Conservation (phyloP, 2,329 filamentous ascomycete genomes). For the Penicillium olsonii region DNA sequence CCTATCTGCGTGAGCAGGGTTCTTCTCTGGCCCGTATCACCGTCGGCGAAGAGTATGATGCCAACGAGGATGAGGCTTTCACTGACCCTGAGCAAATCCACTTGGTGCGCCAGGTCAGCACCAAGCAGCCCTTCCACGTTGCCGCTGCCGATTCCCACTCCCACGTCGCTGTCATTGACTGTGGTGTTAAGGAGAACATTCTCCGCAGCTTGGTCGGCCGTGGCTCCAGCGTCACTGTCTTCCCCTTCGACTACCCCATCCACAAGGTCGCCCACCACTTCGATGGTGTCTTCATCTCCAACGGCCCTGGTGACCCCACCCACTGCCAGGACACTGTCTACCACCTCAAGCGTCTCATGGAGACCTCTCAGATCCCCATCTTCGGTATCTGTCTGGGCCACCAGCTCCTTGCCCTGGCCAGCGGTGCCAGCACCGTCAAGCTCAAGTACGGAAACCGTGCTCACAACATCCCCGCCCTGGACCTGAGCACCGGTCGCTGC, state of each 20-base stretch:
- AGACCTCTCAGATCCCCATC: slow-evolving; percentile 84
- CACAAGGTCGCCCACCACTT: slow-evolving; percentile 98
- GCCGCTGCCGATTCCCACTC: slow-evolving; percentile 78
- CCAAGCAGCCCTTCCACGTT: slow-evolving; percentile 96
- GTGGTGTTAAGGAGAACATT: slow-evolving; percentile 99
- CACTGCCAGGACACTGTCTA: slow-evolving; percentile 94
- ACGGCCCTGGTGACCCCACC: slow-evolving; percentile 95
- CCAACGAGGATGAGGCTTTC: slow-evolving; percentile 95
- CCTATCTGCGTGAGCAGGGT: slow-evolving; percentile 91
- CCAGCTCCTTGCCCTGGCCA: slow-evolving; percentile 87
- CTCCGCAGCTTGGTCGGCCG: slow-evolving; percentile 89
- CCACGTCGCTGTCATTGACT: slow-evolving; percentile 94
- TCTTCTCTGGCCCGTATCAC: slow-evolving; percentile 94
- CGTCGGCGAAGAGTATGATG: slow-evolving; percentile 96
- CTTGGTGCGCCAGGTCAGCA: slow-evolving; percentile 92
- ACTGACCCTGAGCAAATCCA: slow-evolving; percentile 96
- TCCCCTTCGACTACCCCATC: slow-evolving; percentile 96
- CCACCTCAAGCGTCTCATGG: slow-evolving; percentile 88
- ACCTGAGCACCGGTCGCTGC: slow-evolving; percentile 93
- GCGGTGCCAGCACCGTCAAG: slow-evolving; percentile 89
- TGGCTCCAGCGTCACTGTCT: slow-evolving; percentile 87
- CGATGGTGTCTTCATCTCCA: slow-evolving; percentile 98
- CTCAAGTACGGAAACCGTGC: slow-evolving; percentile 99
- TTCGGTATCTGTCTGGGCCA: slow-evolving; percentile 99
- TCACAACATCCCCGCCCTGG: slow-evolving; percentile 95